phyloP scores from a whole-genome alignment of 1,139 yeast genomes.

The Sugiyamaella sp. region DNA sequence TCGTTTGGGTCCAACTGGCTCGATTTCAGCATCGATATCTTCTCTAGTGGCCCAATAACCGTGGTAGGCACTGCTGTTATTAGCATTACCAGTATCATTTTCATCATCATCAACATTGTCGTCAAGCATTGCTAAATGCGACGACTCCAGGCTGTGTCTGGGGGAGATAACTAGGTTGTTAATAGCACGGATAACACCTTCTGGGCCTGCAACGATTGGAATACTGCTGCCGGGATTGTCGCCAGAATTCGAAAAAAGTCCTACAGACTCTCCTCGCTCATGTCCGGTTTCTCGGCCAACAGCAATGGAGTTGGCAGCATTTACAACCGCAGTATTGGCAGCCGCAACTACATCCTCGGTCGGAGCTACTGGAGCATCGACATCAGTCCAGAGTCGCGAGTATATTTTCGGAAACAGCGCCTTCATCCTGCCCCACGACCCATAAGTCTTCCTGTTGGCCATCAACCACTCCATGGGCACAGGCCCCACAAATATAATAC shows the following conservation, averaged over 20 bases:
- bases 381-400: conserved; percentile 18
- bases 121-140: neutral
- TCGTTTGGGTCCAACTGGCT: too few species aligned
- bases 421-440: conserved; percentile 20
- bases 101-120: neutral
- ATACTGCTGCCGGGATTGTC: neutral
- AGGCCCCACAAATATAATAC: conserved; percentile 61
- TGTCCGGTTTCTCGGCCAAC: neutral
- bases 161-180: conserved; percentile 16
- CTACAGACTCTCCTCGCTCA: too few species aligned
- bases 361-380: neutral
- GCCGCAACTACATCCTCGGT: neutral
- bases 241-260: neutral
- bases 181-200: conserved; percentile 12
- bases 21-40: too few species aligned
- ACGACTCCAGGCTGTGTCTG: neutral
- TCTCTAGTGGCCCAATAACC: too few species aligned
- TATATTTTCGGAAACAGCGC: conserved; percentile 19
- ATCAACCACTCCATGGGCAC: conserved; percentile 66
- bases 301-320: conserved; percentile 1
- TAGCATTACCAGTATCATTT: neutral
- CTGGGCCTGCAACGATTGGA: conserved; percentile 9
- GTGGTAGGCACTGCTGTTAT: too few species aligned
- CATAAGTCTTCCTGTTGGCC: conserved; percentile 36
- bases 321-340: conserved; percentile 1